Evolutionary conservation across 2,329 filamentous ascomycete genomes (phyloP).

Genomic region (Aspergillus neotritici): DNA sequence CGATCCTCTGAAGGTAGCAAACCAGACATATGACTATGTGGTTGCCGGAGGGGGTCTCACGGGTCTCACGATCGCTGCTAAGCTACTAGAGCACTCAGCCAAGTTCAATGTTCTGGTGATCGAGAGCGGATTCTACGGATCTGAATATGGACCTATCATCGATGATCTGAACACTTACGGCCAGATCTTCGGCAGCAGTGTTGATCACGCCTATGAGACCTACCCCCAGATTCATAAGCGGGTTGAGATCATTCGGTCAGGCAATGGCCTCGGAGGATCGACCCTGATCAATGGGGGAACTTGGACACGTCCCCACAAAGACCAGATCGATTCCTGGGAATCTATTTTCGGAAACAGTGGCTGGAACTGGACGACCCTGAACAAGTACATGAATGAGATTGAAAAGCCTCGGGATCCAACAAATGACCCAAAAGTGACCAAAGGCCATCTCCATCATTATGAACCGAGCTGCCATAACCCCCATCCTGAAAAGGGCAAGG

Average conservation of each 20-base stretch:
- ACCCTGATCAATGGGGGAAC: slow-evolving; percentile 25
- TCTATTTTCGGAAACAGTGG: slow-evolving; percentile 40
- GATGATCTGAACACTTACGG: slow-evolving; percentile 23
- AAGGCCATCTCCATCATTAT: slow-evolving; percentile 20
- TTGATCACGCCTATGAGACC: slow-evolving; percentile 18
- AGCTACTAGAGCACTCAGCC: slow-evolving; percentile 21
- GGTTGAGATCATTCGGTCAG: slow-evolving; percentile 16
- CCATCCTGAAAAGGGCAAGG: slow-evolving; percentile 20
- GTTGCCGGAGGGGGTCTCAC: slow-evolving; percentile 28
- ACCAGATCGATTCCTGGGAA: slow-evolving; percentile 23
- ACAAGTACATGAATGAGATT: slow-evolving; percentile 46
- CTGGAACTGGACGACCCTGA: slow-evolving; percentile 42
- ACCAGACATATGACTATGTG: slow-evolving; percentile 25
- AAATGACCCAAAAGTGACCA: slow-evolving; percentile 13
- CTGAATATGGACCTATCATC: slow-evolving; percentile 20
- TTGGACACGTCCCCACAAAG: slow-evolving; percentile 27
- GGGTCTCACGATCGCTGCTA: slow-evolving; percentile 24
- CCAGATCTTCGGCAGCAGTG: slow-evolving; percentile 20
- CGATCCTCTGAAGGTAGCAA: too few species aligned
- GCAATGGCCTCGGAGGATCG: slow-evolving; percentile 25
- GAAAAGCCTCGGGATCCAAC: slow-evolving; percentile 18
- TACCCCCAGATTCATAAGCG: slow-evolving; percentile 18
- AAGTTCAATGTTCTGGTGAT: slow-evolving; percentile 23
- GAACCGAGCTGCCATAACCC: slow-evolving; percentile 19
- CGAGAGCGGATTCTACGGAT: slow-evolving; percentile 27